These are phyloP conservation scores for Pharus latifolius DNA, from an alignment of 176 grass and related monocot species.

Conservation along the genomic window DNA sequence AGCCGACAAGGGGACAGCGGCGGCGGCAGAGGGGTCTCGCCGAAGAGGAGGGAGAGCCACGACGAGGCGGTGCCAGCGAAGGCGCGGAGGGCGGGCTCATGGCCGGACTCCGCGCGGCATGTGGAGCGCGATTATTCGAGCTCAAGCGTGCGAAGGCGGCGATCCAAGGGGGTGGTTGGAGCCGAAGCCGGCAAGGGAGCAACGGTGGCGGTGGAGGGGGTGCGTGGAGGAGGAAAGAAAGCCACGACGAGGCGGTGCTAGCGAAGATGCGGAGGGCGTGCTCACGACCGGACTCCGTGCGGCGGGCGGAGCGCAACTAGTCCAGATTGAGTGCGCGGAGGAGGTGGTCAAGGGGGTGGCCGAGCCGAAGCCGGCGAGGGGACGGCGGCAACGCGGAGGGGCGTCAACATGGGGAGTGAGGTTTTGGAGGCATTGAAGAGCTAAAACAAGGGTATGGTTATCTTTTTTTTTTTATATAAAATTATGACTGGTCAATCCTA, in stretches of 20 bases:
- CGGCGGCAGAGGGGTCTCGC: constrained; percentile 1
- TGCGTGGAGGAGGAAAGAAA: constrained; percentile 36
- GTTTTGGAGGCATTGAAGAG: constrained; percentile 36
- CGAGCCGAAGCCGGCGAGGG: background rate
- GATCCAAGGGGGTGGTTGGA: background rate
- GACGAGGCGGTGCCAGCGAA: constrained; percentile 31
- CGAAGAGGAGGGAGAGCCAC: constrained; percentile 49
- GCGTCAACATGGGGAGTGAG: background rate
- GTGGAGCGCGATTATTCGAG: constrained; percentile 45
- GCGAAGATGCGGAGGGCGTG: constrained; percentile 27
- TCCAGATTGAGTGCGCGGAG: constrained; percentile 40
- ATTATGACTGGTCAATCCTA: too few relatives aligned
- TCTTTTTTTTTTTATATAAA: too few relatives aligned
- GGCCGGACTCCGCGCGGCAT: constrained; percentile 27
- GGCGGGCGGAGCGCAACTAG: constrained; percentile 45
- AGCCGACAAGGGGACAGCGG: background rate
- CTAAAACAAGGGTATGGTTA: too few relatives aligned
- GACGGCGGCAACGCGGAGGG: background rate
- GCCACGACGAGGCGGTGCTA: constrained; percentile 31
- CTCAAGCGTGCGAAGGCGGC: constrained; percentile 41
- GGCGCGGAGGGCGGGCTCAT: constrained; percentile 25
- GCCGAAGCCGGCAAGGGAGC: background rate
- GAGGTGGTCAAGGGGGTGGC: constrained; percentile 10
- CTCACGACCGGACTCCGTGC: constrained; percentile 31
- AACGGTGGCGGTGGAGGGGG: constrained; percentile 37